Percentiles rank a stretch among this genome's conserved stretches.
phyloP scores from a whole-genome alignment of 805 yeast genomes.

The Isabelozyma pseudorhagii region DNA sequence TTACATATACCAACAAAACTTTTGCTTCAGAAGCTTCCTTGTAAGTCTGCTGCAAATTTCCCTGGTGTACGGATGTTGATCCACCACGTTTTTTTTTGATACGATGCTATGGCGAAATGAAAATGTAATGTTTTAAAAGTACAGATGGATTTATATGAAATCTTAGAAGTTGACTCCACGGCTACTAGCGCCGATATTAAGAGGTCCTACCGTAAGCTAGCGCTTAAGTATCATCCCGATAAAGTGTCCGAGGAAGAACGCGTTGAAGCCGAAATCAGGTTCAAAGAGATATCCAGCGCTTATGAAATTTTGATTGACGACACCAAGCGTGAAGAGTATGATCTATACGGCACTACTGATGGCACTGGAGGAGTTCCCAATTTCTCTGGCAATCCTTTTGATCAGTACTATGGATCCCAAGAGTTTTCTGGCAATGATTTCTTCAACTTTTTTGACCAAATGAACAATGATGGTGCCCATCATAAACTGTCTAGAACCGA shows the following conservation, averaged over 20 bases:
- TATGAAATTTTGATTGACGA: constrained; percentile 81
- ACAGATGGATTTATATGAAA: constrained; percentile 47
- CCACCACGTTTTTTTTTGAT: neutral
- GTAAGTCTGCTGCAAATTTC: too few species aligned
- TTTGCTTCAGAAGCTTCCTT: neutral
- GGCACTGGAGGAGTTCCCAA: constrained; percentile 18
- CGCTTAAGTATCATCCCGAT: constrained; percentile 85
- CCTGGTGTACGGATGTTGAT: neutral
- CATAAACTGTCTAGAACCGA: constrained; percentile 43
- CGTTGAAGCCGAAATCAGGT: constrained; percentile 68
- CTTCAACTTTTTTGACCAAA: constrained; percentile 59
- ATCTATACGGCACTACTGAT: constrained; percentile 47
- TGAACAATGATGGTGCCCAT: constrained; percentile 25
- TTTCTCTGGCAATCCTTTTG: constrained; percentile 34
- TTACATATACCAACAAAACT: neutral
- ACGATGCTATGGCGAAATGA: too few species aligned
- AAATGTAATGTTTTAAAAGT: too few species aligned
- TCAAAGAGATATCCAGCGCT: constrained; percentile 83
- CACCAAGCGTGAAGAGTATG: constrained; percentile 55
- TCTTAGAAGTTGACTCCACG: constrained; percentile 62
- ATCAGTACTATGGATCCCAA: constrained; percentile 30
- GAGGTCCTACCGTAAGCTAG: constrained; percentile 80
- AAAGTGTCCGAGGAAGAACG: constrained; percentile 69
- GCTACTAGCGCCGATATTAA: constrained; percentile 75
- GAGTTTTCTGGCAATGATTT: constrained; percentile 73